Conservation (phyloP, 192 early-diverging fungal species). For the Glomus cerebriforme region DNA sequence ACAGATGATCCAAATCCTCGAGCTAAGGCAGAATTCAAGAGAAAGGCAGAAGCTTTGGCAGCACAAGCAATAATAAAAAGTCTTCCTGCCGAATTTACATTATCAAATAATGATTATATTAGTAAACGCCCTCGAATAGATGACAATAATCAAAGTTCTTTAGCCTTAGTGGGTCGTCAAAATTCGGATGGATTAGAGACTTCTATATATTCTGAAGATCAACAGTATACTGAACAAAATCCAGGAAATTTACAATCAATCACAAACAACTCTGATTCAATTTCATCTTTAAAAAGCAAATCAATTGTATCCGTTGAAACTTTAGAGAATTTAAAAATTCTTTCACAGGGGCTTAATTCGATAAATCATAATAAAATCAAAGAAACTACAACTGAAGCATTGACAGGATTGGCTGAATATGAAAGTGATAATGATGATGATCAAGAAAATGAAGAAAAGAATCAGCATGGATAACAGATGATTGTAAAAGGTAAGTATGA, state of each 20-base stretch:
- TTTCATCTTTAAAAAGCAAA: conserved; percentile 30
- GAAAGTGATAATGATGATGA: conserved; percentile 49
- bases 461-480: conserved; percentile 38
- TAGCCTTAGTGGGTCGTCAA: conserved; percentile 34
- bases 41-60: conserved; percentile 61
- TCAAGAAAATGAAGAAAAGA: conserved; percentile 37
- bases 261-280: not conserved
- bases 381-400: conserved; percentile 23
- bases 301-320: conserved; percentile 36
- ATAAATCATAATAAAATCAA: conserved; percentile 1
- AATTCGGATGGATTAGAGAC: not conserved
- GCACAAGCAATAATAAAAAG: conserved; percentile 55
- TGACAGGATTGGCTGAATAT: conserved; percentile 46
- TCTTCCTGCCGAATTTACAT: conserved; percentile 52
- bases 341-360: not conserved
- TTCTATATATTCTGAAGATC: not conserved
- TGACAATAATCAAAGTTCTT: conserved; percentile 12
- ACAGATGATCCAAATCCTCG: conserved; percentile 78
- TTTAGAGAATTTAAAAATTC: conserved; percentile 18
- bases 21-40: conserved; percentile 52
- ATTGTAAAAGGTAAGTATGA: not conserved
- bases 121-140: conserved; percentile 15
- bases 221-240: not conserved
- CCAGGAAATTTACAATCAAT: not conserved
- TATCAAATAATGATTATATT: conserved; percentile 21